Percentiles rank a stretch among this genome's conserved stretches.
Evolutionary conservation across 2,329 filamentous ascomycete species (phyloP).

Genomic region (Paecilomyces variotii): DNA sequence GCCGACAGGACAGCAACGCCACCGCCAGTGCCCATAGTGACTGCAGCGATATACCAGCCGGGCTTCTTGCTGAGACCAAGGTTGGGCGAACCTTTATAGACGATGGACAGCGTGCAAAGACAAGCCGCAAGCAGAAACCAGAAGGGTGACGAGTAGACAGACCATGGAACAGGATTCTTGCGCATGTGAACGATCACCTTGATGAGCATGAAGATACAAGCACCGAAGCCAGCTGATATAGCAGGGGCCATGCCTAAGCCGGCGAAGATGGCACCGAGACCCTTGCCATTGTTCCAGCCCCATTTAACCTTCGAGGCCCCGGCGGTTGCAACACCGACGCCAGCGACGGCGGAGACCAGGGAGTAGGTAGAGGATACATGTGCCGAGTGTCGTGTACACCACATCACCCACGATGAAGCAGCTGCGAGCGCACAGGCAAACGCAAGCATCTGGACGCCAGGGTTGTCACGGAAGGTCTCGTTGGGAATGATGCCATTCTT

Average conservation of each 20-base stretch:
- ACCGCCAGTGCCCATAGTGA: conserved; percentile 44
- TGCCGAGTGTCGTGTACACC: conserved; percentile 65
- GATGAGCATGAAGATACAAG: conserved; percentile 65
- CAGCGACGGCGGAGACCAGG: conserved; percentile 59
- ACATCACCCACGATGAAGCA: conserved; percentile 68
- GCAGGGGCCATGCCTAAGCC: conserved; percentile 63
- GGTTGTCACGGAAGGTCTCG: conserved; percentile 50
- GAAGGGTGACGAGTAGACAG: conserved; percentile 63
- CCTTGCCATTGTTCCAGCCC: conserved; percentile 62
- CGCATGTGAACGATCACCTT: conserved; percentile 64
- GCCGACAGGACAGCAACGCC: conserved; percentile 53
- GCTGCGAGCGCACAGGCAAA: conserved; percentile 58
- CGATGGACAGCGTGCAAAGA: conserved; percentile 66
- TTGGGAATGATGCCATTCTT: conserved; percentile 67
- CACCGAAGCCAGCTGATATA: conserved; percentile 58
- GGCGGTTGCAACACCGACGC: conserved; percentile 60
- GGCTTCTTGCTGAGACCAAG: conserved; percentile 55
- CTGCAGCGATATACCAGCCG: conserved; percentile 8
- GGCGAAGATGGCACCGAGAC: conserved; percentile 64
- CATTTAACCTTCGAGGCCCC: conserved; percentile 56
- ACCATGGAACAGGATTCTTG: conserved; percentile 63
- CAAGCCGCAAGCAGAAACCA: conserved; percentile 71
- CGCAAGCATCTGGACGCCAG: conserved; percentile 60
- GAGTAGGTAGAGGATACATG: conserved; percentile 69
- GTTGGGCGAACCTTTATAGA: conserved; percentile 71